Conservation (phyloP, 2,329 filamentous ascomycete species). For the Talaromyces rugulosus region DNA sequence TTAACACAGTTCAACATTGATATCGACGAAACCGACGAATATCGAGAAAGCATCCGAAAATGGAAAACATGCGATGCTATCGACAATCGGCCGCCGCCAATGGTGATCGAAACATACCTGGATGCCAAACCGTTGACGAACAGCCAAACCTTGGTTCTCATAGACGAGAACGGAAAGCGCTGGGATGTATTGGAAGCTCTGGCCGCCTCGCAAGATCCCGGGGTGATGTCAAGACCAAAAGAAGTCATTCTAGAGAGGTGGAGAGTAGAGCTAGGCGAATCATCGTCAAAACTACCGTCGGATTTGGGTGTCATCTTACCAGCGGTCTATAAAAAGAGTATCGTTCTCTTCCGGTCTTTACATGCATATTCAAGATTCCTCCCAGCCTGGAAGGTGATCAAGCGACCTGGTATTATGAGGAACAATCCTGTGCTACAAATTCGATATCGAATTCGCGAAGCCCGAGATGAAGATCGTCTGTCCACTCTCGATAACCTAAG, state of each 20-base stretch:
- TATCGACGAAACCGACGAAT: conserved; percentile 85
- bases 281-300: conserved; percentile 49
- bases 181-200: conserved; percentile 89
- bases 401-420: conserved; percentile 66
- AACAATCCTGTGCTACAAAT: conserved; percentile 63
- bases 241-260: conserved; percentile 88
- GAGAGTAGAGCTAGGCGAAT: conserved; percentile 74
- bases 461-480: conserved; percentile 46
- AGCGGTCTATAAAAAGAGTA: conserved; percentile 94
- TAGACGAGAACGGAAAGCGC: conserved; percentile 84
- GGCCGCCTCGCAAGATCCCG: conserved; percentile 54
- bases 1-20: conserved; percentile 80
- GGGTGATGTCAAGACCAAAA: conserved; percentile 49
- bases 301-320: conserved; percentile 63
- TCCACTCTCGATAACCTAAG: conserved; percentile 65
- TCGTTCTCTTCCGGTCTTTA: conserved; percentile 87
- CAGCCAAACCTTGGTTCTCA: conserved; percentile 79
- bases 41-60: conserved; percentile 71
- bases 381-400: conserved; percentile 81
- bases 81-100: conserved; percentile 70
- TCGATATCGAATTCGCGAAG: conserved; percentile 72
- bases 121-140: conserved; percentile 74
- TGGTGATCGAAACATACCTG: conserved; percentile 87
- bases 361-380: conserved; percentile 77
- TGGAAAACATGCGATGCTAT: conserved; percentile 80